Evolutionary conservation across 2,329 filamentous ascomycete species (phyloP).

Genomic region (Ophiostoma ips): DNA sequence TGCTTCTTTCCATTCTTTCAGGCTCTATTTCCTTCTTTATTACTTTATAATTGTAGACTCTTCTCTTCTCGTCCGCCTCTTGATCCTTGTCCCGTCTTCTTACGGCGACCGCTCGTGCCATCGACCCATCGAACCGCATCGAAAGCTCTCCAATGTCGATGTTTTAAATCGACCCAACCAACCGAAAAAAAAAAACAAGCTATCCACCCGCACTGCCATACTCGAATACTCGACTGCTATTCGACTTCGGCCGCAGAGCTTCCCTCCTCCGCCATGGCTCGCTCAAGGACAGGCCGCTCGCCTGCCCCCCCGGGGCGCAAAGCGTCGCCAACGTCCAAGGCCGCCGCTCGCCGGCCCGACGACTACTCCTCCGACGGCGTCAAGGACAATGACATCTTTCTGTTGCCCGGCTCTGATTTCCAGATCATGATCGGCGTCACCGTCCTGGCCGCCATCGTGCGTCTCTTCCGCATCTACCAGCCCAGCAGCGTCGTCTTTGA

Average conservation of each 20-base stretch:
- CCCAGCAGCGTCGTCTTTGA: constrained; percentile 96
- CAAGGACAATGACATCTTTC: constrained; percentile 80
- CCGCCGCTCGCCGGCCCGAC: constrained; percentile 17
- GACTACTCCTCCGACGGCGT: constrained; percentile 70
- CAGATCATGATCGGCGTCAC: constrained; percentile 61
- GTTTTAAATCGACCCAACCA: no score
- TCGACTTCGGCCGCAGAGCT: neutral
- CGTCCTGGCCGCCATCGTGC: constrained; percentile 61
- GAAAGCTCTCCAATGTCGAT: no score
- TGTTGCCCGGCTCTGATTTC: constrained; percentile 73
- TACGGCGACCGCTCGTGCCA: neutral
- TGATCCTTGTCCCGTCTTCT: no score
- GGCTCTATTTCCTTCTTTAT: neutral
- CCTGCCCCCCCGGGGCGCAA: neutral
- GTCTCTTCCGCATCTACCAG: constrained; percentile 91
- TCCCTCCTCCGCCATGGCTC: neutral
- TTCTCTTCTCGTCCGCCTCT: neutral
- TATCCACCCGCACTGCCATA: neutral
- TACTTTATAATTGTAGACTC: neutral
- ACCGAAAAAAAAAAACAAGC: no score
- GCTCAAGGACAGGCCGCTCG: constrained; percentile 1
- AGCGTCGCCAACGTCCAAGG: constrained; percentile 5
- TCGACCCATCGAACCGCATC: neutral
- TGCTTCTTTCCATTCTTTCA: neutral
- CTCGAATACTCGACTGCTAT: no score